These are phyloP conservation scores for Globisporangium heterothallicum DNA, from an alignment of 352 stramenopile genomes.

Conservation along the genomic window DNA sequence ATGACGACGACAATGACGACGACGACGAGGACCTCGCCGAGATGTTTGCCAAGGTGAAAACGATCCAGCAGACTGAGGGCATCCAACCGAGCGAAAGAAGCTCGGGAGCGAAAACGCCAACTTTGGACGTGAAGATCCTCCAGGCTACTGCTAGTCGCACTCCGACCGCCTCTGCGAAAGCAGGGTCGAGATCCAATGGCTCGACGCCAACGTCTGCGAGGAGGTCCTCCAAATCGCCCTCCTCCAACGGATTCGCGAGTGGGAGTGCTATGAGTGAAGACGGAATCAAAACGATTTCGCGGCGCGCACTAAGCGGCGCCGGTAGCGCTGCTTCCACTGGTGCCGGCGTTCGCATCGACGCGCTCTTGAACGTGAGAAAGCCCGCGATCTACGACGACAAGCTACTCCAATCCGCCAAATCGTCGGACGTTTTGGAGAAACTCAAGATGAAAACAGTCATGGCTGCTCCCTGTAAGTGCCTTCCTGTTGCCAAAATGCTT, in stretches of 20 bases:
- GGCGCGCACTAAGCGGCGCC: constrained; percentile 17
- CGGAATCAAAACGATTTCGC: constrained; percentile 59
- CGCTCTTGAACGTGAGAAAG: constrained; percentile 52
- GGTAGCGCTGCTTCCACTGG: constrained; percentile 9
- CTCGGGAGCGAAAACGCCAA: neutral
- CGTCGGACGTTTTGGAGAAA: constrained; percentile 35
- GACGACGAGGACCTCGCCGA: constrained; percentile 52
- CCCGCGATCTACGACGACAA: constrained; percentile 50
- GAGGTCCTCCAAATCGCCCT: neutral
- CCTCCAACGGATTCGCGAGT: neutral
- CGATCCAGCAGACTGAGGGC: constrained; percentile 44
- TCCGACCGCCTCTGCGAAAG: neutral
- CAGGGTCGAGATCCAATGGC: neutral
- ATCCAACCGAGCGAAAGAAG: constrained; percentile 9
- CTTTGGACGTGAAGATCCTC: constrained; percentile 10
- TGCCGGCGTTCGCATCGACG: constrained; percentile 13
- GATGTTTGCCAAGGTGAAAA: constrained; percentile 75
- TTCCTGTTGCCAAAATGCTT: constrained; percentile 4
- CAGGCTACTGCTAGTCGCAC: neutral
- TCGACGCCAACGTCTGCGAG: constrained; percentile 8
- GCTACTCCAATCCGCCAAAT: constrained; percentile 40
- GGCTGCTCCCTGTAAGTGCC: constrained; percentile 33
- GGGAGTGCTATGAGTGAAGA: constrained; percentile 25
- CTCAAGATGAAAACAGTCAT: constrained; percentile 44
- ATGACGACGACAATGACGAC: constrained; percentile 21